Conservation (phyloP, 768 basidiomycete genomes). For the Leucosporidium scottii region DNA sequence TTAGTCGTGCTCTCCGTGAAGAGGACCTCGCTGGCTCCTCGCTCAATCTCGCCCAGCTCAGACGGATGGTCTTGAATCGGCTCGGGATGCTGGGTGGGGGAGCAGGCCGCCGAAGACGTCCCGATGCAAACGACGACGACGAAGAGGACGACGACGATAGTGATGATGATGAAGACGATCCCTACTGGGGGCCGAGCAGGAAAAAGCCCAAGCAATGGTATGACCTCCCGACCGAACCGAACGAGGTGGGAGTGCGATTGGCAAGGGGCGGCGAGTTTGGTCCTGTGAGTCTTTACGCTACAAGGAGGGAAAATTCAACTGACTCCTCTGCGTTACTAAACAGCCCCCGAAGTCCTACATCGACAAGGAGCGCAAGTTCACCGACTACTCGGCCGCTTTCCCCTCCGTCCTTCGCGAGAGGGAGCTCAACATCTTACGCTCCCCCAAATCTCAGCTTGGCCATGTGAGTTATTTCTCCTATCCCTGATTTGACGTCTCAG, state of each 20-base stretch:
- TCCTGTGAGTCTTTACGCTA: conserved; percentile 46
- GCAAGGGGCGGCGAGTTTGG: conserved; percentile 76
- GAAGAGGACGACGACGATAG: conserved; percentile 23
- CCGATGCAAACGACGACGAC: neutral
- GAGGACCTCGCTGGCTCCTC: conserved; percentile 11
- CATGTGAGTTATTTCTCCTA: neutral
- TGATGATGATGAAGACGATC: conserved; percentile 18
- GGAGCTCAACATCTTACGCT: conserved; percentile 4
- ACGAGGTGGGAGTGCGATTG: conserved; percentile 54
- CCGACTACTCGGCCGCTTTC: conserved; percentile 9
- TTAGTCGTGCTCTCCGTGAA: neutral
- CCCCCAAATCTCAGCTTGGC: conserved; percentile 5
- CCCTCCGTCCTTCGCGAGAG: conserved; percentile 13
- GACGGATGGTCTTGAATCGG: conserved; percentile 14
- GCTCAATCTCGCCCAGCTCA: conserved; percentile 11
- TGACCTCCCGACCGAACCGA: conserved; percentile 11
- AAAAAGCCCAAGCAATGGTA: conserved; percentile 23
- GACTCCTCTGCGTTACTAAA: no score
- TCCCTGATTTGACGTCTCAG: neutral
- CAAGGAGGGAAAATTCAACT: no score
- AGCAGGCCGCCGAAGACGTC: neutral
- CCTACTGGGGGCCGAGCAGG: neutral
- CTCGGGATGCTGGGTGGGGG: neutral
- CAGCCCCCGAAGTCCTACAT: neutral
- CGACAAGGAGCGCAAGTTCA: neutral